phyloP scores from a whole-genome alignment of 2,329 filamentous ascomycete species.

The Penicillium griseofulvum region DNA sequence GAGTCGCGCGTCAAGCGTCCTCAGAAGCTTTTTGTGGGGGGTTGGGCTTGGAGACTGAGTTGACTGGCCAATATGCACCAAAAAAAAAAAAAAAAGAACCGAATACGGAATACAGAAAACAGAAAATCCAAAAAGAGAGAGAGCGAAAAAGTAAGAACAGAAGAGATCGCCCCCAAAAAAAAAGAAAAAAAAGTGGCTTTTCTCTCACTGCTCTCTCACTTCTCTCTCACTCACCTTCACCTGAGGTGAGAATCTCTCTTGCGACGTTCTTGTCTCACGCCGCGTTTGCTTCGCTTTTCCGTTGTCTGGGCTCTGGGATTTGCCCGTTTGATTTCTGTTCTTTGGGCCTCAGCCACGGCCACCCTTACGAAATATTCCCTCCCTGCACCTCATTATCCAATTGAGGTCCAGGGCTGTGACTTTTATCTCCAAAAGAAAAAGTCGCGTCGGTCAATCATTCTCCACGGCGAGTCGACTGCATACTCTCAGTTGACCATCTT shows the following conservation, averaged over 20 bases:
- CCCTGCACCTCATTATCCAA: background rate
- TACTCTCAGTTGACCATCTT: no score
- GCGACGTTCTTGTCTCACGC: background rate
- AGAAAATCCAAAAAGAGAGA: background rate
- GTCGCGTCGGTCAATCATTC: no score
- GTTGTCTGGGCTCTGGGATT: background rate
- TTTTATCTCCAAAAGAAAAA: background rate
- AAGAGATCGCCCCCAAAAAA: background rate
- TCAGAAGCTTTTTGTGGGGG: background rate
- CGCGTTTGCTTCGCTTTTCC: background rate
- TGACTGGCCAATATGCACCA: conserved; percentile 4
- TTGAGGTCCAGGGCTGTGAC: background rate
- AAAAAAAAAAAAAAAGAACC: background rate
- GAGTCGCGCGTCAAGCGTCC: background rate
- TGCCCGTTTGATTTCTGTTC: background rate
- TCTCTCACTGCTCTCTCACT: background rate
- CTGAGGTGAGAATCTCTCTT: background rate
- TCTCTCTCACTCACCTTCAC: background rate
- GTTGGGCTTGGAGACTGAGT: conserved; percentile 1
- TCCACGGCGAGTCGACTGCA: no score
- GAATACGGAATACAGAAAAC: background rate
- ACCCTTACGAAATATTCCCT: background rate
- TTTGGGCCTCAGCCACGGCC: background rate
- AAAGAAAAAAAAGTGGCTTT: background rate
- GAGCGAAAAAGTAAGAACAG: background rate